A percentile compares a stretch with the other conserved stretches of the same genome.
These are phyloP conservation scores for Nectriaceae sp. DNA, from an alignment of 2,329 filamentous ascomycete genomes.

Conservation along the genomic window DNA sequence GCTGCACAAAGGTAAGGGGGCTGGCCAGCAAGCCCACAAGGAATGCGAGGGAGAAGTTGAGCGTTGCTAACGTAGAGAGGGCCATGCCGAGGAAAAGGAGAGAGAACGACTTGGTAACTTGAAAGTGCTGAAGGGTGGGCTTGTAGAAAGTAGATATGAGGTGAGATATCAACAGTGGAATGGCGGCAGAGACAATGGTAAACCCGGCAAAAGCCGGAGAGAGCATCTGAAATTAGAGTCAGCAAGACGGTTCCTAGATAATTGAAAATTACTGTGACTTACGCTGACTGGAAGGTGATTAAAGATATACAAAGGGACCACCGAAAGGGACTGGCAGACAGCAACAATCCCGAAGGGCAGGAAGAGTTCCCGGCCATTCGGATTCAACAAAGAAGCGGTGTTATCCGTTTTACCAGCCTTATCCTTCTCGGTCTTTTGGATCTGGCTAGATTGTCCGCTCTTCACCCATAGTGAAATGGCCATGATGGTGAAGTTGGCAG, in stretches of 20 bases:
- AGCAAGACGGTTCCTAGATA: neutral
- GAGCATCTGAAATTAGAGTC: slow-evolving; percentile 51
- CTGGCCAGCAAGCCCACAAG: slow-evolving; percentile 77
- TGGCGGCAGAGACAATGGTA: slow-evolving; percentile 51
- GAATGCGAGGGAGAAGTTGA: slow-evolving; percentile 93
- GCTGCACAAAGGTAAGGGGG: slow-evolving; percentile 75
- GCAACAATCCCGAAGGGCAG: slow-evolving; percentile 74
- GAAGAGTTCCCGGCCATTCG: slow-evolving; percentile 64
- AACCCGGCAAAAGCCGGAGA: slow-evolving; percentile 61
- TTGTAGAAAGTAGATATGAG: slow-evolving; percentile 52
- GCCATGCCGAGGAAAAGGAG: slow-evolving; percentile 91
- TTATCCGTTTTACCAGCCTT: slow-evolving; percentile 29
- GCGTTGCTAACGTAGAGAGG: slow-evolving; percentile 86
- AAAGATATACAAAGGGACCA: slow-evolving; percentile 83
- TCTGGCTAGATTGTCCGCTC: slow-evolving; percentile 62
- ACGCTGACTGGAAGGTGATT: slow-evolving; percentile 71
- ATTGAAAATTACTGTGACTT: slow-evolving; percentile 33
- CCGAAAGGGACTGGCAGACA: slow-evolving; percentile 72
- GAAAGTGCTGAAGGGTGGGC: slow-evolving; percentile 69
- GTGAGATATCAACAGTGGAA: slow-evolving; percentile 60
- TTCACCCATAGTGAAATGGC: slow-evolving; percentile 92
- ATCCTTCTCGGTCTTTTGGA: slow-evolving; percentile 13
- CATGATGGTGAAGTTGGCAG: slow-evolving; percentile 93
- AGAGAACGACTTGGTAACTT: slow-evolving; percentile 85
- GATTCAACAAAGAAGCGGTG: slow-evolving; percentile 26